Base-by-base conservation (phyloP, 495 filamentous ascomycete species). In the Hyphodiscus hymeniophilus region DNA sequence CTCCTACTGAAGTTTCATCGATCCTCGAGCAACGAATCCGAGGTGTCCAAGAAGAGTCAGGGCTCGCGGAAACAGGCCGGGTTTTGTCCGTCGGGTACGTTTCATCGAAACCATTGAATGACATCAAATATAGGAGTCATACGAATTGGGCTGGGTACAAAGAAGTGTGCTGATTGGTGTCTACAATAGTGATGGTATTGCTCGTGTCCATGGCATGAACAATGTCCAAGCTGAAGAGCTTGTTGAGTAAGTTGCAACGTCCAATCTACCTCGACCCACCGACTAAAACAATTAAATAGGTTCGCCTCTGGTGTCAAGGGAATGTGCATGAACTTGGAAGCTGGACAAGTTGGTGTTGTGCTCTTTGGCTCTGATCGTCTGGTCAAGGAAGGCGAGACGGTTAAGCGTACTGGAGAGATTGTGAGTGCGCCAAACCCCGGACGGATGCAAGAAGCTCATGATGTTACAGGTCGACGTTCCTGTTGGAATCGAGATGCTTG, bases 311-410 rank as follows among this genome's bases (percentile, higher is more conserved):
- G 92, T 70, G 92, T 98, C 66, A 96, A 96, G 82, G 92, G 92
- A 69, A 98, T 98, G 92, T 97, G 94, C 86, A 95, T 98, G 90
- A 98, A 98, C 83, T 80, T 98, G 68, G 92, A 98, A 75, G 92
- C 92, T 69, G 92, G 92, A 70, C 94, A 97, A 74, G 92, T 98
- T 72, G 92, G 92, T 95, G 92, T 98, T 59, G 92, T 98, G 80
- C 82, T 98, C 60, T 98, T 98, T 76, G 92, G 92, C 80, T 97
- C 92, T 63, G 92, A 98, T 76, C 90, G 92, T 87, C 81, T 95
- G 62, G 92, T 98, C 77, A 94, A 89, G 80, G 94, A 98, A 74
- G 92, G 92, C 62, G 94, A 98, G 77, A 94, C 87, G 54, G 92
- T 98, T 69, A 97, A 94, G 83, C 94, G 92, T 81, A 98, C 92